These are phyloP conservation scores for Magnolia kwangsiensis DNA, from an alignment of 164 flowering plant genomes.

Conservation along the genomic window DNA sequence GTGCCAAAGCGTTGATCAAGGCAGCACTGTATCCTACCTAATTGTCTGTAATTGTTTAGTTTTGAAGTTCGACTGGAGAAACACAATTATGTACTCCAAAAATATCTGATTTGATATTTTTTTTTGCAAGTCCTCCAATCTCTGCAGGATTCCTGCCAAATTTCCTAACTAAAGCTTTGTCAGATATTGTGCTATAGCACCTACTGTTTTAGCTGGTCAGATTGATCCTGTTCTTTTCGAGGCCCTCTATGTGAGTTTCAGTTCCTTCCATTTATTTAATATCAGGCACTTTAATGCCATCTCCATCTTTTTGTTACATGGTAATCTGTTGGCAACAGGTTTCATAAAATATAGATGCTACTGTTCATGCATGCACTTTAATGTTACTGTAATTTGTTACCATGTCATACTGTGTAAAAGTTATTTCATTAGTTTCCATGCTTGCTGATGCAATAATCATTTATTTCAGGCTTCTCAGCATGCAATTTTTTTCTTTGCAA, in stretches of 20 bases:
- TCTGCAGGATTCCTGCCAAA: neutral
- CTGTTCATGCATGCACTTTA: neutral
- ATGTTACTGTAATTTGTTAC: neutral
- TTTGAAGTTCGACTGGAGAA: neutral
- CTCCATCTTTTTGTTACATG: neutral
- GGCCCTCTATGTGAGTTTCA: constrained; percentile 78
- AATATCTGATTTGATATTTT: neutral
- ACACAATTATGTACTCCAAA: neutral
- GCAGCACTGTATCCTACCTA: constrained; percentile 69
- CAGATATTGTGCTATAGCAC: constrained; percentile 89
- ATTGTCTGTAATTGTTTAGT: neutral
- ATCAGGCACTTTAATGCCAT: neutral
- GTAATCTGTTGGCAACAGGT: neutral
- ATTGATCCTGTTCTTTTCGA: constrained; percentile 88
- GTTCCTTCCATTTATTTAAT: neutral
- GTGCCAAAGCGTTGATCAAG: constrained; percentile 59
- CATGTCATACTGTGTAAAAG: neutral
- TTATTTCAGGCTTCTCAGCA: constrained; percentile 85
- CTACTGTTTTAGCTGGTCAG: constrained; percentile 79
- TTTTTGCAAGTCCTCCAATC: neutral
- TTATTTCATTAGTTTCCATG: constrained; percentile 3
- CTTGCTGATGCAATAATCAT: constrained; percentile 13
- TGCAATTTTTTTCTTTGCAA: constrained; percentile 85
- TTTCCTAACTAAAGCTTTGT: constrained; percentile 31
- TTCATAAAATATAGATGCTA: neutral